Evolutionary conservation across 805 yeast species (phyloP).

Genomic region (Clavispora fructus): DNA sequence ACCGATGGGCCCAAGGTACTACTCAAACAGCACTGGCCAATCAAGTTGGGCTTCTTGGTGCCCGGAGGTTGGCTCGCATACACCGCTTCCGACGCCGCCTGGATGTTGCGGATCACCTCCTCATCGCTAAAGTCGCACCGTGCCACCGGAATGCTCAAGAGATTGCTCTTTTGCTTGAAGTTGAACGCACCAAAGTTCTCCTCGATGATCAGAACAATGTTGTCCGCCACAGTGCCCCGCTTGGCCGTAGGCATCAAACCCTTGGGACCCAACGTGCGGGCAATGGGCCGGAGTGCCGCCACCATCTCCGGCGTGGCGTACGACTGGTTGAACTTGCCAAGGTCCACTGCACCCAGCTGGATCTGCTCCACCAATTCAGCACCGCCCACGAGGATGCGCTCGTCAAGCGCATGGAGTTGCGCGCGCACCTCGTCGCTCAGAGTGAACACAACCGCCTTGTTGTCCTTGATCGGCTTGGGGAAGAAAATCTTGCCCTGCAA

Average conservation of each 20-base stretch:
- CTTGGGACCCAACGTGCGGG: conserved; percentile 80
- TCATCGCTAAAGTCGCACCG: conserved; percentile 72
- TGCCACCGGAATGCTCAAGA: conserved; percentile 66
- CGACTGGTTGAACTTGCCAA: conserved; percentile 61
- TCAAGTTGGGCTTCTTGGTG: conserved; percentile 58
- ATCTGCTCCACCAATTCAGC: conserved; percentile 61
- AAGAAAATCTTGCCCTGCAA: conserved; percentile 66
- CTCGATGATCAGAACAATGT: conserved; percentile 49
- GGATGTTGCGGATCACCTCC: conserved; percentile 67
- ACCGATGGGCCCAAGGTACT: conserved; percentile 79
- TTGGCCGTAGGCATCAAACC: conserved; percentile 86
- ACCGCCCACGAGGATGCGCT: conserved; percentile 60
- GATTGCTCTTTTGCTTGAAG: conserved; percentile 67
- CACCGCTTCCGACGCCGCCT: conserved; percentile 61
- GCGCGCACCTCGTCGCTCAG: conserved; percentile 46
- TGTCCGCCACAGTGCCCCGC: conserved; percentile 79
- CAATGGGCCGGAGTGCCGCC: conserved; percentile 57
- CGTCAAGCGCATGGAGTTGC: conserved; percentile 55
- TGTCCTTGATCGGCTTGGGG: conserved; percentile 66
- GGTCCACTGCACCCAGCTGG: conserved; percentile 40
- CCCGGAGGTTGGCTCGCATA: conserved; percentile 51
- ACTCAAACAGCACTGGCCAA: conserved; percentile 65
- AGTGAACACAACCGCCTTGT: conserved; percentile 66
- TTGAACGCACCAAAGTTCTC: conserved; percentile 63
- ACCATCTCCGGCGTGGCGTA: conserved; percentile 83